phyloP scores from a whole-genome alignment of 2,329 filamentous ascomycete genomes.

The Esteya vermicola region DNA sequence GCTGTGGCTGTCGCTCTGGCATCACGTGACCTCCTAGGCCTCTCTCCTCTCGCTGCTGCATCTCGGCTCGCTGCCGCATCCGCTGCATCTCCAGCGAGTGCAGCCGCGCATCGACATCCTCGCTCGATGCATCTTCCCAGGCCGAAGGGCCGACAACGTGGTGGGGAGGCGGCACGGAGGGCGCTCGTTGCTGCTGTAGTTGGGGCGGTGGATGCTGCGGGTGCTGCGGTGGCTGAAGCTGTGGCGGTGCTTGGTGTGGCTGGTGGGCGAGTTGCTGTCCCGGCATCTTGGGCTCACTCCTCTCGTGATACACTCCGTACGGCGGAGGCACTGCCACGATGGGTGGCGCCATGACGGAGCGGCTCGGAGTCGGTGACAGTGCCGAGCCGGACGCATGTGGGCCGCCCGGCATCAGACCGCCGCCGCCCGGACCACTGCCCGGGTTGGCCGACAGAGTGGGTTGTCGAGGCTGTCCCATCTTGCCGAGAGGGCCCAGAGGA shows the following conservation, averaged over 20 bases:
- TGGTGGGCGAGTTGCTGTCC: too few species aligned
- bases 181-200: too few species aligned
- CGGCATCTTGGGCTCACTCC: background rate
- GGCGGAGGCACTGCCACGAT: slow-evolving; percentile 3
- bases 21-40: slow-evolving; percentile 4
- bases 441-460: too few species aligned
- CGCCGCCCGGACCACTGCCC: background rate
- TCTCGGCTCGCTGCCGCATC: slow-evolving; percentile 15
- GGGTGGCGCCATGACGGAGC: slow-evolving; percentile 31
- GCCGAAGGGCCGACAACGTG: slow-evolving; percentile 7
- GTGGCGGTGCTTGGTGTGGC: too few species aligned
- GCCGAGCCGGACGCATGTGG: too few species aligned
- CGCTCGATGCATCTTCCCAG: slow-evolving; percentile 7
- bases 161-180: background rate
- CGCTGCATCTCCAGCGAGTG: slow-evolving; percentile 17
- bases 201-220: too few species aligned
- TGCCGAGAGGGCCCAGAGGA: too few species aligned
- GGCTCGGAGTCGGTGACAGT: too few species aligned
- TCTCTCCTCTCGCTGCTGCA: too few species aligned
- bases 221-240: too few species aligned
- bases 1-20: slow-evolving; percentile 10
- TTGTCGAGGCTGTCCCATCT: too few species aligned
- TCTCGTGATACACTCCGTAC: slow-evolving; percentile 8
- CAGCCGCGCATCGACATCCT: slow-evolving; percentile 14
- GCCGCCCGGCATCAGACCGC: too few species aligned